Percentiles rank a stretch among this genome's conserved stretches.
These are phyloP conservation scores for Aureobasidium sp. DNA, from an alignment of 2,329 filamentous ascomycete species.

Conservation along the genomic window DNA sequence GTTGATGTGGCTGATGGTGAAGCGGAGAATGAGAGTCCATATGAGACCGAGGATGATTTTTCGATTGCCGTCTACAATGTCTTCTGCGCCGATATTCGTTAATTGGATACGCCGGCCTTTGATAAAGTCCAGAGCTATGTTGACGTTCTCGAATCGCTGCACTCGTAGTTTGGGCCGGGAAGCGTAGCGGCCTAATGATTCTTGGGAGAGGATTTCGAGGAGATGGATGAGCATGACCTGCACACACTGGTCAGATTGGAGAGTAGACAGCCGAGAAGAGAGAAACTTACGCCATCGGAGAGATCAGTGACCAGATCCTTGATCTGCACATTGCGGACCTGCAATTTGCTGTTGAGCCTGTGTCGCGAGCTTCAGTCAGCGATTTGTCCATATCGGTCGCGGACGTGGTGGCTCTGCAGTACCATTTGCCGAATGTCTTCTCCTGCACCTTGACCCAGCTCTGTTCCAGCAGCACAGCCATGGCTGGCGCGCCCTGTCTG, in stretches of 20 bases:
- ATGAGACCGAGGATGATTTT: slow-evolving; percentile 97
- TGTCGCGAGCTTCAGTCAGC: neutral
- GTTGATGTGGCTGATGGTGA: slow-evolving; percentile 98
- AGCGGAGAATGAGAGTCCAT: slow-evolving; percentile 95
- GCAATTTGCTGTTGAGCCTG: slow-evolving; percentile 95
- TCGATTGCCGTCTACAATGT: slow-evolving; percentile 94
- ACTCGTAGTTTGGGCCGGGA: slow-evolving; percentile 93
- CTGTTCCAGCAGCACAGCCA: slow-evolving; percentile 42
- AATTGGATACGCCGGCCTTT: slow-evolving; percentile 85
- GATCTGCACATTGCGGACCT: slow-evolving; percentile 67
- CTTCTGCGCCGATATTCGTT: slow-evolving; percentile 97
- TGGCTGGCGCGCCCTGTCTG: slow-evolving; percentile 12
- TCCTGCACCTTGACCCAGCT: slow-evolving; percentile 75
- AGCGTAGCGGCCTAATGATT: slow-evolving; percentile 93
- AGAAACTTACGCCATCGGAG: slow-evolving; percentile 73
- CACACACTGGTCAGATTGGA: neutral
- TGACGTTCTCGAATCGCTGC: slow-evolving; percentile 96
- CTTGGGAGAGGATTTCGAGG: slow-evolving; percentile 88
- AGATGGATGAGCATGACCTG: slow-evolving; percentile 93
- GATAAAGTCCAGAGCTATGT: slow-evolving; percentile 89
- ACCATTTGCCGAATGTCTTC: slow-evolving; percentile 99
- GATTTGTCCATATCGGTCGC: neutral
- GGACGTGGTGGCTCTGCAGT: slow-evolving; percentile 5
- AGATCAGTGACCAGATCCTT: slow-evolving; percentile 83
- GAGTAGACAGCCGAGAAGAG: neutral